Evolutionary conservation across 768 basidiomycete genomes (phyloP), one percentile per base, ranked within the genome.

Genomic region (Kwoniella bestiolae): DNA sequence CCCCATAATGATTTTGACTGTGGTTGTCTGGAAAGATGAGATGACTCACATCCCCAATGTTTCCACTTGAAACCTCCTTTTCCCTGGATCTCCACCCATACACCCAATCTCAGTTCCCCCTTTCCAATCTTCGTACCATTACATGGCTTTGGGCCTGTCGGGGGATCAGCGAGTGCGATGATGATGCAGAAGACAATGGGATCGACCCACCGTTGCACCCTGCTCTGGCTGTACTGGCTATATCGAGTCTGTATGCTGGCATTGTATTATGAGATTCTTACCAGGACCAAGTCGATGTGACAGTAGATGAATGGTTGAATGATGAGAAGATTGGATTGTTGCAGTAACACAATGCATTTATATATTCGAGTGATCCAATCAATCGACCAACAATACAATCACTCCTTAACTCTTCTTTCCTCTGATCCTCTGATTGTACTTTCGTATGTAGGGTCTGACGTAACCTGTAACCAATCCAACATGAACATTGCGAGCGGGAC

Each of bases 21-120:
- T n/a, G n/a, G n/a, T n/a, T 18, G 6, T 52, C 14, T 52, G 50
- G 16, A 52, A 52, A 12, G 16, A 46, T 41, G 16, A 26, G 25
- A 23, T 9, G 5, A 65, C 76, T 66, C 85, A 76, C 93, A 94
- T 21, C 92, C 92, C 92, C 92, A 95, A 75, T 95, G 93, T 68
- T 91, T 87, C 91, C 91, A 95, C 34, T 84, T 79, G 75, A 90
- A 90, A 72, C 79, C 84, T 8, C 86, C 86, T 71, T 87, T 84
- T 63, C 90, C 92, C 68, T 82, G 83, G 78, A 92, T 83, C 56
- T 92, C 91, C 47, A 92, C 88, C 49, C 91, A 68, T 25, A 87
- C 85, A 45, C 91, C 93, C 38, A 92, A 75, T 23, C 93, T 86
- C 32, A 95, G 80, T 11, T 83, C 83, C 41, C 87, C 91, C 82